Percentiles rank a stretch among this genome's conserved stretches.
Evolutionary conservation across 2,329 filamentous ascomycete genomes (phyloP).

Genomic region (Fusarium euwallaceae): DNA sequence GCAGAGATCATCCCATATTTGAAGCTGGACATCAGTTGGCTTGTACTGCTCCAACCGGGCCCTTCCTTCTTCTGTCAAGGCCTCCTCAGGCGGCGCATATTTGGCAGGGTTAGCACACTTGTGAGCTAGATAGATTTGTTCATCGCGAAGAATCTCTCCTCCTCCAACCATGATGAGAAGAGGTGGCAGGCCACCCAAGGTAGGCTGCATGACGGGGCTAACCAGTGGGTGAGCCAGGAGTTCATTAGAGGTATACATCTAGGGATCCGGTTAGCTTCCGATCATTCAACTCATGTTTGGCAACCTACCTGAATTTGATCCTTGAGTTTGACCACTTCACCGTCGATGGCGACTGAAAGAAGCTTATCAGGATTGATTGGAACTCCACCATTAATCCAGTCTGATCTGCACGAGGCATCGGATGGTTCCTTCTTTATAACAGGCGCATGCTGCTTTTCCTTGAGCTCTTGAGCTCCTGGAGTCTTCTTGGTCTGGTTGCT

Average conservation of each 20-base stretch:
- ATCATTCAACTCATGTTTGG: not conserved
- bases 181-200: slow-evolving; percentile 89
- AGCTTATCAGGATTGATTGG: slow-evolving; percentile 49
- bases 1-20: slow-evolving; percentile 96
- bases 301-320: slow-evolving; percentile 88
- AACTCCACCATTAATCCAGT: slow-evolving; percentile 47
- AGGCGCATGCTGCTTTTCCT: slow-evolving; percentile 52
- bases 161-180: slow-evolving; percentile 89
- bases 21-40: slow-evolving; percentile 91
- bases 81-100: slow-evolving; percentile 77
- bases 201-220: slow-evolving; percentile 88
- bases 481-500: slow-evolving; percentile 42
- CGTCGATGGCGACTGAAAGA: slow-evolving; percentile 78
- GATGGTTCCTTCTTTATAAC: slow-evolving; percentile 46
- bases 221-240: slow-evolving; percentile 89
- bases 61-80: slow-evolving; percentile 73
- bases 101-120: slow-evolving; percentile 87
- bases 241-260: slow-evolving; percentile 85
- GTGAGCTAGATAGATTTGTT: slow-evolving; percentile 95
- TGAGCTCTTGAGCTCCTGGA: slow-evolving; percentile 39
- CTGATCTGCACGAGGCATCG: slow-evolving; percentile 36
- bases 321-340: slow-evolving; percentile 78
- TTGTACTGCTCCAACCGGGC: slow-evolving; percentile 74
- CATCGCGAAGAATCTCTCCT: slow-evolving; percentile 89
- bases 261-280: slow-evolving; percentile 47